Evolutionary conservation across 106 monocot genomes (phyloP).

Genomic region (Vanilla planifolia): DNA sequence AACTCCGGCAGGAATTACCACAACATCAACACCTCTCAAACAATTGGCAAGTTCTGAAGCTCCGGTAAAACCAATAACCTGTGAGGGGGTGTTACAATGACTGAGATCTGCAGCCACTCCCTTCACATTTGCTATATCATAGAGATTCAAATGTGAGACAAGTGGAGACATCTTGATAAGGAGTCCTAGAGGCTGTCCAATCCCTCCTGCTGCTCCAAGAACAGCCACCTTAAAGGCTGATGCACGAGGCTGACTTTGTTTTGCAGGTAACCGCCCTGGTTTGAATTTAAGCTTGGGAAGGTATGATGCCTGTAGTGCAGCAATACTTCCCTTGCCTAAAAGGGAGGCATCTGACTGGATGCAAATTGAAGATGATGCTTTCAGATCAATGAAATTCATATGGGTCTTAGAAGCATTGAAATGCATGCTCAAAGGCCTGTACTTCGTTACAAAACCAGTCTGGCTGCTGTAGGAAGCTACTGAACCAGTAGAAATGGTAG

Average conservation of each 20-base stretch:
- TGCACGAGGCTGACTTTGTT: constrained; percentile 4
- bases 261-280: not conserved
- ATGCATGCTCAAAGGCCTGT: not conserved
- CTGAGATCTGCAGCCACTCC: constrained; percentile 21
- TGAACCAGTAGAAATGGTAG: not conserved
- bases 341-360: constrained; percentile 13
- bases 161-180: constrained; percentile 25
- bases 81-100: constrained; percentile 21
- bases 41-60: constrained; percentile 10
- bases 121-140: constrained; percentile 21
- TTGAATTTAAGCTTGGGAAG: constrained; percentile 3
- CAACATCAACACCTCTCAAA: constrained; percentile 21
- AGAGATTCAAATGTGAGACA: constrained; percentile 18
- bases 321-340: constrained; percentile 3
- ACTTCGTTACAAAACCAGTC: constrained; percentile 4
- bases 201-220: constrained; percentile 22
- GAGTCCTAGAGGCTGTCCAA: constrained; percentile 19
- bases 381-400: constrained; percentile 12
- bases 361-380: constrained; percentile 9
- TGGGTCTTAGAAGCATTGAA: constrained; percentile 6
- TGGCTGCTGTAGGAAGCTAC: constrained; percentile 4
- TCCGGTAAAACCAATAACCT: constrained; percentile 21
- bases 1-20: constrained; percentile 25
- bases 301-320: constrained; percentile 6
- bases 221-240: constrained; percentile 20